These are phyloP conservation scores for Periconia digitata DNA, from an alignment of 2,329 filamentous ascomycete genomes.

Conservation along the genomic window DNA sequence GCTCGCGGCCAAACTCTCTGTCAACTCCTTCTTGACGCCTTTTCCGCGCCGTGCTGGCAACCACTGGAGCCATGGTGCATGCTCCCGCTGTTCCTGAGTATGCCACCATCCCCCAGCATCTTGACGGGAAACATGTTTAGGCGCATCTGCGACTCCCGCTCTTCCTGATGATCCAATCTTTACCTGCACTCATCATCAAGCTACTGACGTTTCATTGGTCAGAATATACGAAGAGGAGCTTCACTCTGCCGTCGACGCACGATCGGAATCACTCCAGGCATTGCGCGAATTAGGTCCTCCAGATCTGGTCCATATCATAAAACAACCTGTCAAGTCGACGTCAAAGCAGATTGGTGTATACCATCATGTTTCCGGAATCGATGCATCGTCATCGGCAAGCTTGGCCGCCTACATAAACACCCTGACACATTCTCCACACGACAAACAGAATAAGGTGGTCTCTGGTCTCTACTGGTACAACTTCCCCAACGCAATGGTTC, in stretches of 20 bases:
- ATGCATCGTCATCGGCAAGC: constrained; percentile 96
- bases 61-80: constrained; percentile 44
- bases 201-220: constrained; percentile 10
- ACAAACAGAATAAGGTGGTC: constrained; percentile 84
- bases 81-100: constrained; percentile 48
- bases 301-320: constrained; percentile 92
- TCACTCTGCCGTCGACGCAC: constrained; percentile 86
- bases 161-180: neutral
- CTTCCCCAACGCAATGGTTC: neutral
- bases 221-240: constrained; percentile 94
- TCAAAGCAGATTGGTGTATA: constrained; percentile 78
- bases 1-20: constrained; percentile 12
- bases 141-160: neutral
- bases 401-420: constrained; percentile 98
- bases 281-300: constrained; percentile 93
- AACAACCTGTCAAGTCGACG: constrained; percentile 64
- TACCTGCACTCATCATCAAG: neutral
- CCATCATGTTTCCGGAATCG: constrained; percentile 95
- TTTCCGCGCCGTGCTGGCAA: constrained; percentile 21
- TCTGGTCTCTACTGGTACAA: constrained; percentile 90
- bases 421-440: constrained; percentile 83
- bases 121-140: neutral
- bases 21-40: constrained; percentile 2
- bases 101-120: constrained; percentile 15
- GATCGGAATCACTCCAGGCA: constrained; percentile 82